Evolutionary conservation across 2,329 filamentous ascomycete species (phyloP).

Genomic region (Falciphora oryzae): DNA sequence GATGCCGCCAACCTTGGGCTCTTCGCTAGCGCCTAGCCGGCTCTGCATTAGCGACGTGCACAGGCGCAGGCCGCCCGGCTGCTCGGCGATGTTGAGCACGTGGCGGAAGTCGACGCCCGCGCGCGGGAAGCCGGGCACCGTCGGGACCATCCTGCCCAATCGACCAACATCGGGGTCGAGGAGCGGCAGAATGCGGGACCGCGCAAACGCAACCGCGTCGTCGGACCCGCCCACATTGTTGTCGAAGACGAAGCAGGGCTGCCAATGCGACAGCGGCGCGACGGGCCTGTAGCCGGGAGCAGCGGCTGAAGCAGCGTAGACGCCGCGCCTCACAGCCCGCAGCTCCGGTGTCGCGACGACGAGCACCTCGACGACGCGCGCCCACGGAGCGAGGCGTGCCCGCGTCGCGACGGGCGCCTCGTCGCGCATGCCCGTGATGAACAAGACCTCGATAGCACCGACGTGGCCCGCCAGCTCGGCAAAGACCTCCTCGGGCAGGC

Average conservation of each 20-base stretch:
- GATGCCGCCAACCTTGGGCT: slow-evolving; percentile 41
- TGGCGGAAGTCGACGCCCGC: slow-evolving; percentile 49
- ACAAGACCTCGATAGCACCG: slow-evolving; percentile 32
- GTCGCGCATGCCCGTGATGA: slow-evolving; percentile 61
- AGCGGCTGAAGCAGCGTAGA: neutral
- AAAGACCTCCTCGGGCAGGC: slow-evolving; percentile 46
- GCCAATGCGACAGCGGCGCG: slow-evolving; percentile 21
- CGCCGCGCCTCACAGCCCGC: slow-evolving; percentile 15
- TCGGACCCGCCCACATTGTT: slow-evolving; percentile 29
- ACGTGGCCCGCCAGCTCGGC: slow-evolving; percentile 32
- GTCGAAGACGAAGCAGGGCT: slow-evolving; percentile 1
- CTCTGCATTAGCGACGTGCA: slow-evolving; percentile 43
- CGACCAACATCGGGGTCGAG: slow-evolving; percentile 38
- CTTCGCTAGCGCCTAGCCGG: slow-evolving; percentile 23
- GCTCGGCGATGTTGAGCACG: slow-evolving; percentile 49
- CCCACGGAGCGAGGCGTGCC: slow-evolving; percentile 47
- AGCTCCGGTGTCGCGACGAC: slow-evolving; percentile 35
- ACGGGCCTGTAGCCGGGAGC: neutral
- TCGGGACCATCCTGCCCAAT: slow-evolving; percentile 44
- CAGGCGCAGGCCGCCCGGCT: slow-evolving; percentile 41
- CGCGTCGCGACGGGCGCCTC: slow-evolving; percentile 47
- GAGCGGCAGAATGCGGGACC: slow-evolving; percentile 36
- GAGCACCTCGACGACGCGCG: slow-evolving; percentile 47
- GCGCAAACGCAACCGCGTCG: slow-evolving; percentile 33
- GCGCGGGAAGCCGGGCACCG: slow-evolving; percentile 44